Conservation (phyloP, 306 rosid genomes). For the Cucurbita ficifolia region DNA sequence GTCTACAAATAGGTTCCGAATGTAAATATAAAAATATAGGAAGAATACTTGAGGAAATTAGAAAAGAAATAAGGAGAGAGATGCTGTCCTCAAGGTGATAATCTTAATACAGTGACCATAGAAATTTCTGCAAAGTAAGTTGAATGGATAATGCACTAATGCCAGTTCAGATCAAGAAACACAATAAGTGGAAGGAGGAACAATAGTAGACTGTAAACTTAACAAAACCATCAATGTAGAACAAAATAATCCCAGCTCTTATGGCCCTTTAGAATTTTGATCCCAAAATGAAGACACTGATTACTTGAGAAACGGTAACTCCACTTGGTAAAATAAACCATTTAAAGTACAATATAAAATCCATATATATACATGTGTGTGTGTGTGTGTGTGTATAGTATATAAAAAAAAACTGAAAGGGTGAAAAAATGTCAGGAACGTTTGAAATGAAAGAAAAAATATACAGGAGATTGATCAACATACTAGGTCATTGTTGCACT, state of each 20-base stretch:
- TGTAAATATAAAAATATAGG: neutral
- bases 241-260: neutral
- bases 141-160: neutral
- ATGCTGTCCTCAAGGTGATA: neutral
- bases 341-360: neutral
- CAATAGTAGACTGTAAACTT: neutral
- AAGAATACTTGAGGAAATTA: neutral
- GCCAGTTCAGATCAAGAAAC: neutral
- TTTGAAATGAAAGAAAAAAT: neutral
- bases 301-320: neutral
- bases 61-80: neutral
- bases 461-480: neutral
- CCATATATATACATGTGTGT: neutral
- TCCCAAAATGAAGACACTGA: neutral
- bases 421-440: neutral
- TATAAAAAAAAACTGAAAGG: neutral
- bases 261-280: neutral
- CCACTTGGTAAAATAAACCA: neutral
- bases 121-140: neutral
- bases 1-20: neutral
- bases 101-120: neutral
- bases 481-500: constrained; percentile 75
- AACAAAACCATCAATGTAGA: neutral
- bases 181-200: neutral
- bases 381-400: too few relatives aligned